Evolutionary conservation across 495 filamentous ascomycete genomes (phyloP).

Genomic region (Xylaria scruposa): DNA sequence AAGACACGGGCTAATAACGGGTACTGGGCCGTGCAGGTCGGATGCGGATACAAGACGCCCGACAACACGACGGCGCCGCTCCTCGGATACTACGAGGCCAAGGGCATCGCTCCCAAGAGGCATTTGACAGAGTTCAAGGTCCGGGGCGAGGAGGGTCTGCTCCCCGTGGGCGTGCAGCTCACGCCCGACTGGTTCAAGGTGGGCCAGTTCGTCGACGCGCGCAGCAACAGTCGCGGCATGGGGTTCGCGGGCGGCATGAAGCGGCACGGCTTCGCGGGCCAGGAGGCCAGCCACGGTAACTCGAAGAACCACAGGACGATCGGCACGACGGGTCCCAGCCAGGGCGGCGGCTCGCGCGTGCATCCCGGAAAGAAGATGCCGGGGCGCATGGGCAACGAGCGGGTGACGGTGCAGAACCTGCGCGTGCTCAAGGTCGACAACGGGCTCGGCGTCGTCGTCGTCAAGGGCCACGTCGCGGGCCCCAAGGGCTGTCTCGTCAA

Average conservation of each 20-base stretch:
- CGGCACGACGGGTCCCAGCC: conserved; percentile 84
- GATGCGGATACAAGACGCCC: conserved; percentile 76
- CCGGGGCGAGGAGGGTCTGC: conserved; percentile 70
- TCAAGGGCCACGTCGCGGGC: conserved; percentile 83
- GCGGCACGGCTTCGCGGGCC: conserved; percentile 83
- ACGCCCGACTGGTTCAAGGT: conserved; percentile 85
- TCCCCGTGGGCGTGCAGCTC: conserved; percentile 74
- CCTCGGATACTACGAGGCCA: conserved; percentile 82
- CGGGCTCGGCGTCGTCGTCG: conserved; percentile 83
- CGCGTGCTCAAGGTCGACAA: conserved; percentile 86
- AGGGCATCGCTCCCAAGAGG: conserved; percentile 80
- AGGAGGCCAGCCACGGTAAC: conserved; percentile 92
- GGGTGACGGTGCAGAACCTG: conserved; percentile 86
- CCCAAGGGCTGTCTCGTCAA: conserved; percentile 83
- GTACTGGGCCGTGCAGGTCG: conserved; percentile 92
- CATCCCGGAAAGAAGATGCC: conserved; percentile 97
- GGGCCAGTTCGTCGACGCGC: conserved; percentile 89
- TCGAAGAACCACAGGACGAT: conserved; percentile 89
- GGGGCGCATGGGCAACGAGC: conserved; percentile 88
- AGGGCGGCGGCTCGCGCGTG: conserved; percentile 91
- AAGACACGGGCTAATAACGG: conserved; percentile 83
- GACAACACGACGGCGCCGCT: conserved; percentile 78
- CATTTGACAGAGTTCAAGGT: conserved; percentile 86
- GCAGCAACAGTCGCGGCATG: conserved; percentile 78
- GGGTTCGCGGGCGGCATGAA: conserved; percentile 99